Conservation (phyloP, 257 asterid species). For the Solanum commersonii region DNA sequence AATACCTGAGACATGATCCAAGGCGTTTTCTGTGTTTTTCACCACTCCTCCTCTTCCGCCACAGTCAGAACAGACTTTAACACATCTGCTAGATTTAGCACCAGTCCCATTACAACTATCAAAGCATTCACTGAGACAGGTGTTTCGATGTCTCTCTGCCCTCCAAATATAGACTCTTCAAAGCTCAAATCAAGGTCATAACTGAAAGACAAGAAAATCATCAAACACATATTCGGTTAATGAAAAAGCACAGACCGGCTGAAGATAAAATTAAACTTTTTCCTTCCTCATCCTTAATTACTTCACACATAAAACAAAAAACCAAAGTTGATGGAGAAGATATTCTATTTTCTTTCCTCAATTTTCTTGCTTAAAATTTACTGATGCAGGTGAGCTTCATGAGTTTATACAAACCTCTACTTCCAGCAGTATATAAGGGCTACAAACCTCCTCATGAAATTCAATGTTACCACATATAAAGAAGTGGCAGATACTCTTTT, state of each 20-base stretch:
- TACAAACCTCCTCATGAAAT: background rate
- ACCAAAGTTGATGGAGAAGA: background rate
- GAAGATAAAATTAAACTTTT: background rate
- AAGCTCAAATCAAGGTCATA: constrained; percentile 69
- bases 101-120: constrained; percentile 85
- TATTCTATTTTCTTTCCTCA: background rate
- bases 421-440: background rate
- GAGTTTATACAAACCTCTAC: background rate
- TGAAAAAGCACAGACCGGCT: background rate
- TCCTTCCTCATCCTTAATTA: background rate
- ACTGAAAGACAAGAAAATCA: constrained; percentile 27
- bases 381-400: background rate
- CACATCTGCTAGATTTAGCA: constrained; percentile 59
- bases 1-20: constrained; percentile 90
- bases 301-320: background rate
- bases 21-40: constrained; percentile 72
- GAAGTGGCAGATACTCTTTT: background rate
- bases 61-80: constrained; percentile 58
- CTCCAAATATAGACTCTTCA: constrained; percentile 84
- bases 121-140: constrained; percentile 52
- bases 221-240: background rate
- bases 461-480: background rate
- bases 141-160: constrained; percentile 53
- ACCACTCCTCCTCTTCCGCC: constrained; percentile 77
- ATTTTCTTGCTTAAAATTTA: background rate